A percentile compares a stretch with the other conserved stretches of the same genome.
These are phyloP conservation scores for Ogataea angusta DNA, from an alignment of 805 yeast genomes.

Conservation along the genomic window DNA sequence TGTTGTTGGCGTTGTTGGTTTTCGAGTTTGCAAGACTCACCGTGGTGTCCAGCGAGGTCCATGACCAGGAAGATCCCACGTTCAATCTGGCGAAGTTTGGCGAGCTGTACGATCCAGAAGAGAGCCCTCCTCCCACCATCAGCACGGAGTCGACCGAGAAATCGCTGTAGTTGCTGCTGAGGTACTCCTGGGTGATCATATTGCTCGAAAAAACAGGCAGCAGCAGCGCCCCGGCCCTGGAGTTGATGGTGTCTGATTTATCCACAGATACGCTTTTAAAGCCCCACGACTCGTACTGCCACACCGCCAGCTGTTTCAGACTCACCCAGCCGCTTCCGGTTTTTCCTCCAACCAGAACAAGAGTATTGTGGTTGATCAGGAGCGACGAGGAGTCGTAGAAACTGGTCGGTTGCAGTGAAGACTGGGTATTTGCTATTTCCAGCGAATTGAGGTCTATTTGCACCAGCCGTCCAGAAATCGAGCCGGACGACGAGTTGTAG, in stretches of 20 bases:
- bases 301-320: conserved; percentile 69
- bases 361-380: conserved; percentile 43
- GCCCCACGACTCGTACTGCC: conserved; percentile 72
- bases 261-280: conserved; percentile 40
- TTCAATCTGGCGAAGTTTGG: conserved; percentile 44
- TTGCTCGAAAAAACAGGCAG: conserved; percentile 48
- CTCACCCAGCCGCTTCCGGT: conserved; percentile 64
- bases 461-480: conserved; percentile 41
- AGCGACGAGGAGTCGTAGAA: conserved; percentile 51
- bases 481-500: conserved; percentile 18
- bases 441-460: conserved; percentile 38
- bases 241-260: conserved; percentile 39
- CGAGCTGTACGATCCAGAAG: conserved; percentile 32
- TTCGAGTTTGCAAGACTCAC: conserved; percentile 24
- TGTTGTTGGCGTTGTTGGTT: conserved; percentile 18
- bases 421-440: conserved; percentile 38
- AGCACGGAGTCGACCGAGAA: conserved; percentile 42
- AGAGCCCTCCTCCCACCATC: conserved; percentile 59
- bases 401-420: conserved; percentile 52
- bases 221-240: conserved; percentile 51
- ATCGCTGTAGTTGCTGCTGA: conserved; percentile 27
- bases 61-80: conserved; percentile 41
- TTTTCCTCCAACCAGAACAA: conserved; percentile 63
- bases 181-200: conserved; percentile 21
- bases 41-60: conserved; percentile 33